These are phyloP conservation scores for Cubamyces sp. DNA, from an alignment of 768 basidiomycete genomes.

Conservation along the genomic window DNA sequence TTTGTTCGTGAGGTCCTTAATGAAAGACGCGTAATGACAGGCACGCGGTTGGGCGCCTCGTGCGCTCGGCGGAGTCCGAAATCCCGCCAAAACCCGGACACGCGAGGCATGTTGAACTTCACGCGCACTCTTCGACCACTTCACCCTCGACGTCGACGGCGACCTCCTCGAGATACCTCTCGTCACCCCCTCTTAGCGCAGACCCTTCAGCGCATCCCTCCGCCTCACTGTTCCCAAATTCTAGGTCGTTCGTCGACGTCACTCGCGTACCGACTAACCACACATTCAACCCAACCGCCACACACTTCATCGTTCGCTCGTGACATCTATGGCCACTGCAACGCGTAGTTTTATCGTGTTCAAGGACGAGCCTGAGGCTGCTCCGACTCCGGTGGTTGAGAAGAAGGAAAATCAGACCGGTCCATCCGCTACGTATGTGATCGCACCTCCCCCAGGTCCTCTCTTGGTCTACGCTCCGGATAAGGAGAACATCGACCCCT, in stretches of 20 bases:
- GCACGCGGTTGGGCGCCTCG: background rate
- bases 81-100: constrained; percentile 7
- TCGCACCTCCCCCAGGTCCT: constrained; percentile 28
- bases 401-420: constrained; percentile 30
- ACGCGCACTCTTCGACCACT: background rate
- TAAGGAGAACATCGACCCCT: constrained; percentile 81
- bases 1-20: background rate
- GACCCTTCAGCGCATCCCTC: background rate
- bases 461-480: constrained; percentile 44
- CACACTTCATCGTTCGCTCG: background rate
- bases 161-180: constrained; percentile 19
- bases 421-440: constrained; percentile 17
- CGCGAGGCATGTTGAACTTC: constrained; percentile 21
- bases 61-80: constrained; percentile 16
- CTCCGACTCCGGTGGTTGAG: constrained; percentile 24
- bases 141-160: constrained; percentile 22
- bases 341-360: constrained; percentile 33
- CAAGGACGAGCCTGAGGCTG: constrained; percentile 28
- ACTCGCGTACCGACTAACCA: background rate
- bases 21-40: background rate
- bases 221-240: background rate
- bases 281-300: background rate
- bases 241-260: constrained; percentile 20
- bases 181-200: background rate
- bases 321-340: constrained; percentile 22